These are phyloP conservation scores for Suillus brevipes DNA, from an alignment of 768 basidiomycete genomes.

Conservation along the genomic window DNA sequence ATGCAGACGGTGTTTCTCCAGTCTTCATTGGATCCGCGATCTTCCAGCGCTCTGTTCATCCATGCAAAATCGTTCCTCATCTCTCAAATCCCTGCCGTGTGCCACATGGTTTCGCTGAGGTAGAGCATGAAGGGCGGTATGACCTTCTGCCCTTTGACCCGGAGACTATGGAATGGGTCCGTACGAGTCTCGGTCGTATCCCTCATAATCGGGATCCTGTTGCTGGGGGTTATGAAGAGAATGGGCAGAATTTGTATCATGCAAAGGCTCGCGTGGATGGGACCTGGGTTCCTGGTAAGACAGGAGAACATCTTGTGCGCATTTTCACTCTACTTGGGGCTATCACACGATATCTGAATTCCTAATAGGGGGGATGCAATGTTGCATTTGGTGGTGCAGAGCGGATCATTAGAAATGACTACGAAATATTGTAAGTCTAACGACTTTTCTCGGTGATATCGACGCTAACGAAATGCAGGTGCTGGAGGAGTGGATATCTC, in stretches of 20 bases:
- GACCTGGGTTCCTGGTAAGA: constrained; percentile 70
- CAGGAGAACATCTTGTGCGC: constrained; percentile 66
- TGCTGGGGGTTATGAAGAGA: constrained; percentile 76
- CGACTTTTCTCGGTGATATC: background rate
- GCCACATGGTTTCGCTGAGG: constrained; percentile 63
- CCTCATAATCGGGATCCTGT: constrained; percentile 59
- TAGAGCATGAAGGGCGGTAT: constrained; percentile 62
- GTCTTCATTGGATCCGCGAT: constrained; percentile 77
- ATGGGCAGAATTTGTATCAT: constrained; percentile 67
- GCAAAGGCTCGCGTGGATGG: constrained; percentile 54
- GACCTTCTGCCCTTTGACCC: constrained; percentile 73
- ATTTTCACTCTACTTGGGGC: background rate
- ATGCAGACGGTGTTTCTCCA: constrained; percentile 57
- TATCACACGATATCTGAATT: background rate
- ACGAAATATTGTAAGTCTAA: constrained; percentile 43
- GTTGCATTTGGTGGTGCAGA: constrained; percentile 42
- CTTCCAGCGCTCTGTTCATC: constrained; percentile 66
- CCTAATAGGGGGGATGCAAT: constrained; percentile 41
- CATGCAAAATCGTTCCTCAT: constrained; percentile 75
- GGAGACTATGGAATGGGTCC: constrained; percentile 74
- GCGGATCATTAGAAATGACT: constrained; percentile 37
- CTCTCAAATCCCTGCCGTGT: constrained; percentile 55
- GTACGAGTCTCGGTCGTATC: constrained; percentile 56
- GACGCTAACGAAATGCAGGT: constrained; percentile 24
- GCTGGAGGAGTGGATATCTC: constrained; percentile 34